A percentile compares a stretch with the other conserved stretches of the same genome.
Evolutionary conservation across 2,329 filamentous ascomycete genomes (phyloP).

Genomic region (Penicillium rolfsii): DNA sequence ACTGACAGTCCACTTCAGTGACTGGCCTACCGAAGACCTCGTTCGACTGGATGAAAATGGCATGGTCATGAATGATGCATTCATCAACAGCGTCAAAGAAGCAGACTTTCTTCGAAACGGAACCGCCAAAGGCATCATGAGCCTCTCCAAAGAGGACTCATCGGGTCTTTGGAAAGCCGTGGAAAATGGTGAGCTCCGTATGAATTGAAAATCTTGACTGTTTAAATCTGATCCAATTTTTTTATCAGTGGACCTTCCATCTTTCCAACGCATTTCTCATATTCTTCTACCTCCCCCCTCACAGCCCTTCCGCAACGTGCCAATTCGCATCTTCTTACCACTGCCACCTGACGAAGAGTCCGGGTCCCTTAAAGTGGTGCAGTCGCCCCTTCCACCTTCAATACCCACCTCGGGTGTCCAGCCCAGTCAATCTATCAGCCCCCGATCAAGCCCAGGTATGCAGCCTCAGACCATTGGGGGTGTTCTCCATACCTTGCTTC

Average conservation of each 20-base stretch:
- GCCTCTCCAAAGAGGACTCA: constrained; percentile 80
- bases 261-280: constrained; percentile 74
- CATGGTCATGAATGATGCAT: constrained; percentile 65
- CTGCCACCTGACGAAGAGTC: constrained; percentile 59
- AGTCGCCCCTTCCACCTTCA: constrained; percentile 68
- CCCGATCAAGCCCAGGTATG: constrained; percentile 32
- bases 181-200: constrained; percentile 61
- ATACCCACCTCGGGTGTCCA: constrained; percentile 37
- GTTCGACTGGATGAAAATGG: constrained; percentile 59
- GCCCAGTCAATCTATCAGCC: constrained; percentile 28
- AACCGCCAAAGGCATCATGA: constrained; percentile 88
- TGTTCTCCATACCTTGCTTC: constrained; percentile 74
- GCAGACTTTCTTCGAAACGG: constrained; percentile 88
- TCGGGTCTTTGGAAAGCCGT: constrained; percentile 81
- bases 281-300: constrained; percentile 72
- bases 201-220: not conserved
- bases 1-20: constrained; percentile 63
- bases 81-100: constrained; percentile 72
- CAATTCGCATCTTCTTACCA: constrained; percentile 83
- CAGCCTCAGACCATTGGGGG: constrained; percentile 73
- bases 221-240: not conserved
- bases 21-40: constrained; percentile 62
- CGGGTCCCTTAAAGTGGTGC: constrained; percentile 67
- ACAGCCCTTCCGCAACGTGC: constrained; percentile 77
- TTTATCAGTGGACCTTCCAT: constrained; percentile 66